phyloP scores from a whole-genome alignment of 805 yeast genomes.

The Lachancea quebecensis region DNA sequence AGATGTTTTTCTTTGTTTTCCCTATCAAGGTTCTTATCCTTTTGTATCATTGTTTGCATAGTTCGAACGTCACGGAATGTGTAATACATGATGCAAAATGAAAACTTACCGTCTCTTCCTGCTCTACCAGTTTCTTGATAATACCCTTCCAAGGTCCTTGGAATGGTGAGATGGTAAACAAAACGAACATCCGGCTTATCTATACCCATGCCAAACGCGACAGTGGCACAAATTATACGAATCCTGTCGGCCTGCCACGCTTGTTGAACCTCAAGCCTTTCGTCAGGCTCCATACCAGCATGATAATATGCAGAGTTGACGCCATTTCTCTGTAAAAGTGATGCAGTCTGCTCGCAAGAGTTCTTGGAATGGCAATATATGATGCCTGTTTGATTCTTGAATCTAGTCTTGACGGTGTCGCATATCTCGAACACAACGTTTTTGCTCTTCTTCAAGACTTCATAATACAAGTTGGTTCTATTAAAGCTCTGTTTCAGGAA shows the following conservation, averaged over 20 bases:
- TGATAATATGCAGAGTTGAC: constrained; percentile 74
- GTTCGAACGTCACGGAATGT: constrained; percentile 72
- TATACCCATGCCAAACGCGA: constrained; percentile 99
- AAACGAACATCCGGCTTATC: constrained; percentile 93
- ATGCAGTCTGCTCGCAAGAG: constrained; percentile 77
- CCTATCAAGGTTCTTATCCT: constrained; percentile 60
- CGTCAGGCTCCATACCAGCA: constrained; percentile 87
- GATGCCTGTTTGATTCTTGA: constrained; percentile 65
- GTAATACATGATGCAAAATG: constrained; percentile 80
- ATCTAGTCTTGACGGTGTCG: constrained; percentile 45
- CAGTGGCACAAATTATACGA: constrained; percentile 89
- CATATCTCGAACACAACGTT: constrained; percentile 50
- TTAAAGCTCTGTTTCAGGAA: constrained; percentile 87
- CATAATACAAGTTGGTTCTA: constrained; percentile 76
- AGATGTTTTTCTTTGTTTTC: constrained; percentile 69
- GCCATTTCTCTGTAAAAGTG: constrained; percentile 50
- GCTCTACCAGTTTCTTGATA: constrained; percentile 99
- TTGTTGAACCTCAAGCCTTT: constrained; percentile 62
- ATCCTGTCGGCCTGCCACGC: constrained; percentile 71
- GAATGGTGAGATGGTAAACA: constrained; percentile 83
- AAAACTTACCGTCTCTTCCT: constrained; percentile 84
- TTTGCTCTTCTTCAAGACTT: constrained; percentile 59
- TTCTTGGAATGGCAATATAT: constrained; percentile 89
- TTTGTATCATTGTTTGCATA: constrained; percentile 67
- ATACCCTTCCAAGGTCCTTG: constrained; percentile 89